Conservation (phyloP, 805 yeast genomes). For the Hanseniaspora valbyensis region DNA sequence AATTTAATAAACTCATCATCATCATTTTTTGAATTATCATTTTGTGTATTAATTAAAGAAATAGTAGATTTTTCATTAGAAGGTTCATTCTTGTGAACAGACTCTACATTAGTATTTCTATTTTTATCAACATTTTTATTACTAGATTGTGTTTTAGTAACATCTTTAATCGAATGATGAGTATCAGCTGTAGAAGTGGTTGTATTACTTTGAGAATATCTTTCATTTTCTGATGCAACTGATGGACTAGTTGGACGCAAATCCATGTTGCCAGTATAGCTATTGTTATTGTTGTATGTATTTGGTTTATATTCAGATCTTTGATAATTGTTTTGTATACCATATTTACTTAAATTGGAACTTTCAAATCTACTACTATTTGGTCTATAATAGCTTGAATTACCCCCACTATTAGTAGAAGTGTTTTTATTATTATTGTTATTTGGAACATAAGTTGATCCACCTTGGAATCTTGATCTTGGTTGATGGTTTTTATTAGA, state of each 20-base stretch:
- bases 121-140: not conserved
- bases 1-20: not conserved
- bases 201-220: not conserved
- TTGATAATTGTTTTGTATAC: constrained; percentile 2
- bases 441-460: not conserved
- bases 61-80: too few species aligned
- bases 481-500: not conserved
- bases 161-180: not conserved
- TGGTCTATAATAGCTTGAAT: not conserved
- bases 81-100: too few species aligned
- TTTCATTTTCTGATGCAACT: not conserved
- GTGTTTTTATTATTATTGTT: not conserved
- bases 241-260: not conserved
- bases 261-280: not conserved
- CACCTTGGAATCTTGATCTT: constrained; percentile 13
- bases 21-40: not conserved
- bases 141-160: not conserved
- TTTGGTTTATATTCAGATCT: not conserved
- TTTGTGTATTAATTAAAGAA: too few species aligned
- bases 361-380: constrained; percentile 12
- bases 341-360: not conserved
- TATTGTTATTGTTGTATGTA: not conserved
- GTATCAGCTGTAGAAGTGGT: not conserved
- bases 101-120: too few species aligned
- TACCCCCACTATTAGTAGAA: not conserved